phyloP scores from a whole-genome alignment of 495 filamentous ascomycete species.

The Paragyromitra xinjiangensis region DNA sequence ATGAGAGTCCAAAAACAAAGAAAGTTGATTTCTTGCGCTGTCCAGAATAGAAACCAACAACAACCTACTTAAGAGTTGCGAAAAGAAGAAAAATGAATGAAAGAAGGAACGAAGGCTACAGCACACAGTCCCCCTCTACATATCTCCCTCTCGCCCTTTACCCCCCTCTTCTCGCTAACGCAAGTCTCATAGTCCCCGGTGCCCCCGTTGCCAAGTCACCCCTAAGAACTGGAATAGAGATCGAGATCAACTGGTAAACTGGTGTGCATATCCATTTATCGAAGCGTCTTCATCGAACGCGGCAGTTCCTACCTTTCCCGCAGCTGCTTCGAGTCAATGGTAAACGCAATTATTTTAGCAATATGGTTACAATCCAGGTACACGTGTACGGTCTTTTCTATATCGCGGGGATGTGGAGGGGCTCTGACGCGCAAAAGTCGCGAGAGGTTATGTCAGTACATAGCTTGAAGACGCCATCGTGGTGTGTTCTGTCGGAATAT shows the following conservation, averaged over 20 bases:
- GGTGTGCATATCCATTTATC: slow-evolving; percentile 34
- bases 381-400: slow-evolving; percentile 35
- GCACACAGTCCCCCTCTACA: slow-evolving; percentile 24
- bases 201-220: slow-evolving; percentile 35
- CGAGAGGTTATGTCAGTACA: slow-evolving; percentile 29
- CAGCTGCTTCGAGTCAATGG: slow-evolving; percentile 27
- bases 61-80: slow-evolving; percentile 13
- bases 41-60: slow-evolving; percentile 11
- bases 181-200: slow-evolving; percentile 12
- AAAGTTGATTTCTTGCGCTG: slow-evolving; percentile 4
- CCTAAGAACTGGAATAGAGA: slow-evolving; percentile 30
- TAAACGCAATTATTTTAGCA: slow-evolving; percentile 22
- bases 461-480: slow-evolving; percentile 45
- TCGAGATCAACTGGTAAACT: slow-evolving; percentile 45
- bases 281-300: slow-evolving; percentile 26
- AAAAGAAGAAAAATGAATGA: slow-evolving; percentile 36
- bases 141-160: slow-evolving; percentile 23
- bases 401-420: slow-evolving; percentile 29
- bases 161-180: slow-evolving; percentile 37
- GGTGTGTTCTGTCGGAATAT: slow-evolving; percentile 49
- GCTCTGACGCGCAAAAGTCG: slow-evolving; percentile 21
- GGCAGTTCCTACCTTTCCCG: slow-evolving; percentile 32
- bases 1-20: slow-evolving; percentile 22
- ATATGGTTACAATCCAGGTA: slow-evolving; percentile 38
- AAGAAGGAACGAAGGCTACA: slow-evolving; percentile 40